phyloP scores from a whole-genome alignment of 345 rosid genomes.

The Mangifera indica region DNA sequence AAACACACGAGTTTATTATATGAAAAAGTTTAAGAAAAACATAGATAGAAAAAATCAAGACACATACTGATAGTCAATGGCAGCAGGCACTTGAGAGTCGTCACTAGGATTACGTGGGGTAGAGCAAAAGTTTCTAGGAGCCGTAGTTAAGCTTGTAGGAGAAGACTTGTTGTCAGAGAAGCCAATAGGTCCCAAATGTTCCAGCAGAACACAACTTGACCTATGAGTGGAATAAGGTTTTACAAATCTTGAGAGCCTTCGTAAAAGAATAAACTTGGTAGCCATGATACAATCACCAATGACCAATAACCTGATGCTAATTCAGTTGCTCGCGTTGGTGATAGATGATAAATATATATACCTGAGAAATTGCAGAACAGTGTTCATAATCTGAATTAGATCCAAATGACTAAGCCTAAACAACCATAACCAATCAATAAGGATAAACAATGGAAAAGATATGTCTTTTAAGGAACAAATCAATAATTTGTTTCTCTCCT shows the following conservation, averaged over 20 bases:
- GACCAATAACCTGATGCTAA: neutral
- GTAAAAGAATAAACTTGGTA: conserved; percentile 38
- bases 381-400: neutral
- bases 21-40: neutral
- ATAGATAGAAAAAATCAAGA: neutral
- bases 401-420: neutral
- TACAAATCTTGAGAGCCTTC: conserved; percentile 38
- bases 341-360: neutral
- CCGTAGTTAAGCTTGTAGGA: conserved; percentile 15
- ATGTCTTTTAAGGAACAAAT: too few species aligned
- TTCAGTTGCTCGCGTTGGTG: neutral
- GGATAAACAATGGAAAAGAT: too few species aligned
- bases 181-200: neutral
- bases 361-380: neutral
- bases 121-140: conserved; percentile 54
- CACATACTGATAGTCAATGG: conserved; percentile 54
- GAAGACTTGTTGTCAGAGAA: neutral
- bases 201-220: conserved; percentile 20
- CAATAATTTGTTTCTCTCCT: too few species aligned
- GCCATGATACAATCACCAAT: conserved; percentile 28
- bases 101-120: conserved; percentile 19
- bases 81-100: conserved; percentile 43
- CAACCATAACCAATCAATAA: too few species aligned
- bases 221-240: conserved; percentile 18
- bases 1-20: neutral